These are phyloP conservation scores for Pseudogymnoascus sp. DNA, from an alignment of 2,329 filamentous ascomycete species.

Conservation along the genomic window DNA sequence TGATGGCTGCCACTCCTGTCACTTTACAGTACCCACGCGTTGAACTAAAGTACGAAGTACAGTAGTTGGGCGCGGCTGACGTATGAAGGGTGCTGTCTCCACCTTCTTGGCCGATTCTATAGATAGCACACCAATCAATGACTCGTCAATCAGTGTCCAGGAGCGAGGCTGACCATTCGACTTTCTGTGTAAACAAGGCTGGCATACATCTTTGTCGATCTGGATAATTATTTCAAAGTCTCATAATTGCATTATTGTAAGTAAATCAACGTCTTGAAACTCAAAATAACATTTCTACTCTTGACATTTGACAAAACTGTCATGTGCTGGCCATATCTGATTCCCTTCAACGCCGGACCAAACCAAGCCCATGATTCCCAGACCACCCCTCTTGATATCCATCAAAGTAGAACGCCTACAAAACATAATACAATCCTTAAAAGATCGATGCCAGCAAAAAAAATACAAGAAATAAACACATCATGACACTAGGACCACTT, in stretches of 20 bases:
- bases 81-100: neutral
- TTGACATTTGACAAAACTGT: neutral
- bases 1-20: neutral
- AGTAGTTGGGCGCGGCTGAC: neutral
- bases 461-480: slow-evolving; percentile 8
- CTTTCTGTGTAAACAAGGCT: neutral
- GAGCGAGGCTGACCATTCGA: neutral
- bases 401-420: slow-evolving; percentile 8
- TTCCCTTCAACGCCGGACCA: neutral
- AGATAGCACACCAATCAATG: slow-evolving; percentile 3
- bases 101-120: neutral
- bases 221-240: neutral
- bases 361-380: neutral
- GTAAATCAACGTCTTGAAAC: neutral
- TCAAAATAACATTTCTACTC: slow-evolving; percentile 6
- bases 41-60: neutral
- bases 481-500: neutral
- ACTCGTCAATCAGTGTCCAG: neutral
- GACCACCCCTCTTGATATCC: neutral
- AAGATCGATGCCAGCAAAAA: neutral
- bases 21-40: neutral
- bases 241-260: neutral
- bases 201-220: neutral
- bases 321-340: slow-evolving; percentile 1
- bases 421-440: neutral